A percentile compares a stretch with the other conserved stretches of the same genome.
phyloP scores from a whole-genome alignment of 1,139 yeast species.

The Pneumocystis oryctolagi region DNA sequence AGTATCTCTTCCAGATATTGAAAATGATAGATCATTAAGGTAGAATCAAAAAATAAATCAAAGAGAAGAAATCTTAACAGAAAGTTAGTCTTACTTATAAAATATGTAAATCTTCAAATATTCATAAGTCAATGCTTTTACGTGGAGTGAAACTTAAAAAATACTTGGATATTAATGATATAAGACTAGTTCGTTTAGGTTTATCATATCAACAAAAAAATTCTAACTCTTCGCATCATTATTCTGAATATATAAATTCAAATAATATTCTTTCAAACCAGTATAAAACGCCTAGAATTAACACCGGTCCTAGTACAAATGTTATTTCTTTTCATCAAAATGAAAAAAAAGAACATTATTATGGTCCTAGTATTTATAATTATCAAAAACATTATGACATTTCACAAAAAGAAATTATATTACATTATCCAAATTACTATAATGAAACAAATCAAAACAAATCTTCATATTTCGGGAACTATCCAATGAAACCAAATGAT shows the following conservation, averaged over 20 bases:
- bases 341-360: not conserved
- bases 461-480: not conserved
- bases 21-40: conserved; percentile 28
- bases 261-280: not conserved
- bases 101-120: conserved; percentile 31
- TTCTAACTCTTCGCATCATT: not conserved
- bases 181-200: not conserved
- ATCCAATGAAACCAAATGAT: not conserved
- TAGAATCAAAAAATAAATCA: not conserved
- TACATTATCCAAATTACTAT: not conserved
- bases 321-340: not conserved
- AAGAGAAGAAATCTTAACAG: not conserved
- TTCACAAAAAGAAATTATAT: not conserved
- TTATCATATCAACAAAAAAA: not conserved
- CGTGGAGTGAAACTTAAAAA: conserved; percentile 35
- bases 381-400: not conserved
- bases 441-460: not conserved
- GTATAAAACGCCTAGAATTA: not conserved
- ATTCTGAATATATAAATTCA: not conserved
- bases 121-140: conserved; percentile 61
- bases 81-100: conserved; percentile 45
- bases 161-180: not conserved
- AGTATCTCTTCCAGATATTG: conserved; percentile 35
- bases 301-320: not conserved
- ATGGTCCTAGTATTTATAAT: not conserved